phyloP scores from a whole-genome alignment of 306 rosid species.

The Medicago lupulina region DNA sequence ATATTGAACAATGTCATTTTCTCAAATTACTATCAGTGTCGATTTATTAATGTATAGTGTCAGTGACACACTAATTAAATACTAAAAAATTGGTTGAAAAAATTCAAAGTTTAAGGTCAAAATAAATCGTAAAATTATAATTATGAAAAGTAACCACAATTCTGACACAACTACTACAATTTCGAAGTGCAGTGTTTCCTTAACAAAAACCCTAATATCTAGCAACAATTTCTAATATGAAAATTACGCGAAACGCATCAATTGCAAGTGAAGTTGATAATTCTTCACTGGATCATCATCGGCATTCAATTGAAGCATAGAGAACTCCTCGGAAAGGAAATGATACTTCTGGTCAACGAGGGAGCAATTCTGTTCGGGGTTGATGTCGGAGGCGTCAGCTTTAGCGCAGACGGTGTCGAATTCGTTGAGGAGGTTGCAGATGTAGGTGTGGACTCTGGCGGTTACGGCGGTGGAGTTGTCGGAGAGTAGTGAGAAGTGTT shows the following conservation, averaged over 20 bases:
- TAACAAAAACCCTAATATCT: too few relatives aligned
- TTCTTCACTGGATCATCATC: slow-evolving; percentile 62
- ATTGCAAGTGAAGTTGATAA: slow-evolving; percentile 63
- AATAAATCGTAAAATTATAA: background rate
- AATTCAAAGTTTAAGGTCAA: background rate
- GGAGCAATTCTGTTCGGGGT: slow-evolving; percentile 95
- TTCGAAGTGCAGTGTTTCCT: too few relatives aligned
- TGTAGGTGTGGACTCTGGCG: slow-evolving; percentile 80
- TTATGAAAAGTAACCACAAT: background rate
- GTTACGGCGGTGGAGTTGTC: slow-evolving; percentile 61
- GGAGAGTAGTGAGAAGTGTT: slow-evolving; percentile 73
- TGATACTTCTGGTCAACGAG: slow-evolving; percentile 91
- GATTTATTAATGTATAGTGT: too few relatives aligned
- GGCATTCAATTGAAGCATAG: slow-evolving; percentile 67
- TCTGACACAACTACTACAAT: too few relatives aligned
- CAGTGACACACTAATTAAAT: too few relatives aligned
- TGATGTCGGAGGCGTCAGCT: slow-evolving; percentile 79
- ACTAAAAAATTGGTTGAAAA: too few relatives aligned
- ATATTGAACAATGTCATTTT: too few relatives aligned
- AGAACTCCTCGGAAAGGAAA: slow-evolving; percentile 71
- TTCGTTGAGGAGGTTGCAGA: slow-evolving; percentile 70
- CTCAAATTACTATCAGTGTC: background rate
- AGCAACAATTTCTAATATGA: background rate
- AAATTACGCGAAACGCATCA: slow-evolving; percentile 42
- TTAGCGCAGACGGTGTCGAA: slow-evolving; percentile 82